Conservation (phyloP, 2,329 filamentous ascomycete species). For the Pseudomassariella vexata region DNA sequence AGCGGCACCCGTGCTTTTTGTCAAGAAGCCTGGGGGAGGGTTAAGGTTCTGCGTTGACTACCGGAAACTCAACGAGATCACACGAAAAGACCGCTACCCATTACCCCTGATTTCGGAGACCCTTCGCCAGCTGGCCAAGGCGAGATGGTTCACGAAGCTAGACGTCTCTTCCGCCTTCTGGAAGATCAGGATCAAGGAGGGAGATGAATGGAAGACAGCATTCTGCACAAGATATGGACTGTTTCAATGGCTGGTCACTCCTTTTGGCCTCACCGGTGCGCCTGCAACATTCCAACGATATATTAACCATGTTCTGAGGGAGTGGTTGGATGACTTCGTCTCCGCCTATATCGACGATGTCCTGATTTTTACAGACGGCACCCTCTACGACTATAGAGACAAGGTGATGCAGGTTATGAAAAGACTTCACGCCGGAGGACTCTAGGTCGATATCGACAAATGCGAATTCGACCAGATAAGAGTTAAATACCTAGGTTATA, state of each 20-base stretch:
- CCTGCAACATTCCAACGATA: constrained; percentile 8
- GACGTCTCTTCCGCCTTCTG: constrained; percentile 25
- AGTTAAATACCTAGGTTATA: too few species aligned
- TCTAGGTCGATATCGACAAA: constrained; percentile 18
- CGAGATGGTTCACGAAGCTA: constrained; percentile 24
- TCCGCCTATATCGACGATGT: constrained; percentile 15
- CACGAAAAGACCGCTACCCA: constrained; percentile 25
- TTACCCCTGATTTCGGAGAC: constrained; percentile 26
- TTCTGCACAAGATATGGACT: constrained; percentile 23
- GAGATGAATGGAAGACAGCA: constrained; percentile 26
- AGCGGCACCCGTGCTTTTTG: constrained; percentile 22
- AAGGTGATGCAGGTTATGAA: constrained; percentile 16
- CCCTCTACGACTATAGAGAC: constrained; percentile 14
- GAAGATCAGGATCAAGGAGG: constrained; percentile 22
- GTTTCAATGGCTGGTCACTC: constrained; percentile 24
- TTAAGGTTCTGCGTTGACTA: constrained; percentile 29
- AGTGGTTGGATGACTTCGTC: constrained; percentile 5
- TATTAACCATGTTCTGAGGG: constrained; percentile 7
- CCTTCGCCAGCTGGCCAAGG: constrained; percentile 14
- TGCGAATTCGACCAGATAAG: constrained; percentile 24
- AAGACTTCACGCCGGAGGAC: background rate
- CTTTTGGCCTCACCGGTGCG: constrained; percentile 18
- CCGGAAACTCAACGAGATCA: constrained; percentile 25
- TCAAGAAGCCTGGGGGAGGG: constrained; percentile 21
- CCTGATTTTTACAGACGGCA: constrained; percentile 19